Evolutionary conservation across 176 grass and related monocot genomes (phyloP), one percentile per base, ranked within the genome.

Genomic region (Juncus inflexus): DNA sequence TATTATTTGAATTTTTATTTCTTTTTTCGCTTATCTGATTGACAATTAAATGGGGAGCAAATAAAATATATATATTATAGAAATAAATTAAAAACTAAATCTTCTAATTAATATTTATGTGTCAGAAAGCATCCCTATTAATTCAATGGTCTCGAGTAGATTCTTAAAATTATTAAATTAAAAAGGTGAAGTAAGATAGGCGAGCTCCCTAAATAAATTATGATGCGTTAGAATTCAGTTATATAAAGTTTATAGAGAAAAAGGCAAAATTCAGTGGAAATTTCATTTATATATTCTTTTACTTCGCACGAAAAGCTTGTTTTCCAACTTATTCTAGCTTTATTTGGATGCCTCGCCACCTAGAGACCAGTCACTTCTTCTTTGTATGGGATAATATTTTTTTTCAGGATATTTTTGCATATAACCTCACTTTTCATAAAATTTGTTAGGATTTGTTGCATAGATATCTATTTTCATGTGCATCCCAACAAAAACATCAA

Each of bases 371-470:
- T 52, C 9, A 69, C 52, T 69, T 69, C 52, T 50, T 7, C 65
- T 52, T 13, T 3, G 28, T 19, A 53, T 54, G 37, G 9, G 37
- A 71, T 71, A 69, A 70, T 57, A 42, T 70, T 16, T 70, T 5
- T 5, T 58, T 71, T 9, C 4, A 9, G 12, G 9, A 3, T 71
- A 59, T 71, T 71, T 70, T 70, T 55, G 38, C 55, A 40, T 57
- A 54, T 15, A 71, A 71, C 42, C 19, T 71, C 39, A 71, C 67
- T 37, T 71, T 58, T 59, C 57, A 71, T 58, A 71, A 56, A 58
- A 71, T 47, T 55, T n/a, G n/a, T 69, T 40, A 28, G 7, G 15
- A 37, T 55, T 69, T 53, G n/a, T 69, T 55, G 12, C 19, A 28
- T 28, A 28, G 19, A 28, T 28, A 28, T 28, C 1, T 28, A 28